Percentiles rank a stretch among this genome's conserved stretches.
phyloP scores from a whole-genome alignment of 352 stramenopile genomes.

The Phytophthora kernoviae region DNA sequence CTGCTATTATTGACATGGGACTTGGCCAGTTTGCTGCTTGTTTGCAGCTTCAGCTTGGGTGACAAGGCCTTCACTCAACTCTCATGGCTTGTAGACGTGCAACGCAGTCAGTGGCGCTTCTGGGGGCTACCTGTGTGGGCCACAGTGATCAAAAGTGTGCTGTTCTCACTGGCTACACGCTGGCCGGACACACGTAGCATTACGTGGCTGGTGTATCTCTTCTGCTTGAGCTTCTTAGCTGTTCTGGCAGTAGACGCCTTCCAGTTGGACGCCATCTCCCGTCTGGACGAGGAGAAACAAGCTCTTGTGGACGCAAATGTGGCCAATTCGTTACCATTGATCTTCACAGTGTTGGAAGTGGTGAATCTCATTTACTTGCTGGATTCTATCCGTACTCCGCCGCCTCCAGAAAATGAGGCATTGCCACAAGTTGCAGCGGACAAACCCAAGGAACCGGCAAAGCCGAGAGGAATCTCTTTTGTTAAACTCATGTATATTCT shows the following conservation, averaged over 20 bases:
- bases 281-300: conserved; percentile 56
- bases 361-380: conserved; percentile 78
- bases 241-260: conserved; percentile 80
- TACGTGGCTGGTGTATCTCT: conserved; percentile 53
- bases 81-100: conserved; percentile 54
- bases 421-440: conserved; percentile 36
- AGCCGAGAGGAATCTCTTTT: conserved; percentile 76
- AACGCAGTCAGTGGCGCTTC: conserved; percentile 66
- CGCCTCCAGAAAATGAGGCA: conserved; percentile 19
- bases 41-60: conserved; percentile 62
- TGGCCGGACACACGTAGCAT: conserved; percentile 45
- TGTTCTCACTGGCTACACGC: conserved; percentile 60
- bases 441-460: conserved; percentile 25
- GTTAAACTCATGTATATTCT: conserved; percentile 87
- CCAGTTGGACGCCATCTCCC: conserved; percentile 65
- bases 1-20: conserved; percentile 61
- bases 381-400: conserved; percentile 50
- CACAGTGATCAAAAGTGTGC: conserved; percentile 60
- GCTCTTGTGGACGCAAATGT: conserved; percentile 72
- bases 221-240: conserved; percentile 60
- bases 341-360: conserved; percentile 85
- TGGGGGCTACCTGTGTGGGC: conserved; percentile 73
- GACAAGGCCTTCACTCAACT: conserved; percentile 34
- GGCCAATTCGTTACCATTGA: conserved; percentile 81
- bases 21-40: conserved; percentile 51